Evolutionary conservation across 2,329 filamentous ascomycete species (phyloP), one percentile per base, ranked within the genome.

Genomic region (Rhinocladiella similis): DNA sequence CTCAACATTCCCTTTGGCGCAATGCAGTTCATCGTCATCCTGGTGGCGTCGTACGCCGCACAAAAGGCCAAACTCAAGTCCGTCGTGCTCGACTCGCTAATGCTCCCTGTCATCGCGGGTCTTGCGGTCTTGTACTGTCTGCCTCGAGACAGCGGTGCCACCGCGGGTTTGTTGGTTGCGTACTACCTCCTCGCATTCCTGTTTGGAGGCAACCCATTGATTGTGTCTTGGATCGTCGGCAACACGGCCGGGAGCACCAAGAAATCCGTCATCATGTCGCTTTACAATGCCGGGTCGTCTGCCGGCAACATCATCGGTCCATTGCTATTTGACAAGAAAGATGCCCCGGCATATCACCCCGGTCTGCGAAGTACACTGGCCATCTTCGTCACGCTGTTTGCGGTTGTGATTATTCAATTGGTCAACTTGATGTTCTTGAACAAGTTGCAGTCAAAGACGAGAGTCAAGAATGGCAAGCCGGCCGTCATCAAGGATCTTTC

Each of bases 161-260:
- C 76, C 43, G 74, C 77, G 0, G 71, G 76, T 0, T 66, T 87
- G 1, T 73, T 89, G 2, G 79, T 76, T 0, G 84, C 80, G 0
- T 88, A 88, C 68, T 88, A 88, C 63, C 73, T 88, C 1, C 77
- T 88, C 0, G 81, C 84, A 0, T 88, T 88, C 68, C 72, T 88
- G 7, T 89, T 84, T 59, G 84, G 83, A 1, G 83, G 80, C 1
- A 87, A 86, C 63, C 85, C 85, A 0, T 73, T 89, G 9, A 81
- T 87, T 22, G 82, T 88, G 0, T 80, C 83, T 0, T 90, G 86
- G 86, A 84, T 88, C 55, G 79, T 88, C 5, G 83, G 81, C 6
- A 89, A 89, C 68, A 88, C 84, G 0, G 86, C 78, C 0, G 87
- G 86, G 5, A 82, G 80, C 14, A 88, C 85, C 2, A 88, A 89